Evolutionary conservation across 805 yeast species (phyloP).

Genomic region (Sungouiella thailandica): DNA sequence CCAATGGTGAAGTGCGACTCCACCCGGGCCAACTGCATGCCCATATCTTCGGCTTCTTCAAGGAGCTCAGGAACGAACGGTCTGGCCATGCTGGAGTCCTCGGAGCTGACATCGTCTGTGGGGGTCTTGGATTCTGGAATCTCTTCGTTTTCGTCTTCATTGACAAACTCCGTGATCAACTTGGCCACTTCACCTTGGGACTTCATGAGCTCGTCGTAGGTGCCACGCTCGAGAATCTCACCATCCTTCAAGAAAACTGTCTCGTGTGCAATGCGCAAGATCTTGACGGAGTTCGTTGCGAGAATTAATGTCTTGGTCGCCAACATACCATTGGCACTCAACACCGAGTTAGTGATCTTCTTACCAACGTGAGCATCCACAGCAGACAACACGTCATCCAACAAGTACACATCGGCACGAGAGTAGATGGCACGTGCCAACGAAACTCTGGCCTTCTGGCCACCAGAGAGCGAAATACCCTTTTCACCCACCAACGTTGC

Average conservation of each 20-base stretch:
- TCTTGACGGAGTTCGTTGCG: conserved; percentile 54
- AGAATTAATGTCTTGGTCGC: conserved; percentile 49
- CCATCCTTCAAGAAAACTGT: conserved; percentile 56
- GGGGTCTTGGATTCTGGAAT: conserved; percentile 8
- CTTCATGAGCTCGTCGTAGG: conserved; percentile 44
- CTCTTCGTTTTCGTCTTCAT: conserved; percentile 11
- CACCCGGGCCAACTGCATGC: conserved; percentile 12
- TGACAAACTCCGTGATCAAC: conserved; percentile 29
- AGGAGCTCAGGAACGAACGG: conserved; percentile 9
- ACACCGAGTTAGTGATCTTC: conserved; percentile 46
- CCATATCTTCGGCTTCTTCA: conserved; percentile 13
- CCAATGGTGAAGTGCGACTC: conserved; percentile 15
- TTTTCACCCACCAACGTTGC: conserved; percentile 55
- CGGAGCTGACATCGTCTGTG: conserved; percentile 8
- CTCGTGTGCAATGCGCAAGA: conserved; percentile 52
- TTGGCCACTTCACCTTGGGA: conserved; percentile 29
- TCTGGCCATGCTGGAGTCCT: conserved; percentile 4
- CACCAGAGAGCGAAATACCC: conserved; percentile 58
- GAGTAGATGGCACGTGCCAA: conserved; percentile 69
- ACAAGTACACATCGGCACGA: conserved; percentile 49
- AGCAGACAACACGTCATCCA: conserved; percentile 67
- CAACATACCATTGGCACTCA: conserved; percentile 45
- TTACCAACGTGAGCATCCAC: conserved; percentile 70
- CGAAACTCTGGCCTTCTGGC: conserved; percentile 60
- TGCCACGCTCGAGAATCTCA: conserved; percentile 52